Percentiles rank a stretch among this genome's conserved stretches.
Evolutionary conservation across 345 rosid species (phyloP).

Genomic region (Triadica sebifera): DNA sequence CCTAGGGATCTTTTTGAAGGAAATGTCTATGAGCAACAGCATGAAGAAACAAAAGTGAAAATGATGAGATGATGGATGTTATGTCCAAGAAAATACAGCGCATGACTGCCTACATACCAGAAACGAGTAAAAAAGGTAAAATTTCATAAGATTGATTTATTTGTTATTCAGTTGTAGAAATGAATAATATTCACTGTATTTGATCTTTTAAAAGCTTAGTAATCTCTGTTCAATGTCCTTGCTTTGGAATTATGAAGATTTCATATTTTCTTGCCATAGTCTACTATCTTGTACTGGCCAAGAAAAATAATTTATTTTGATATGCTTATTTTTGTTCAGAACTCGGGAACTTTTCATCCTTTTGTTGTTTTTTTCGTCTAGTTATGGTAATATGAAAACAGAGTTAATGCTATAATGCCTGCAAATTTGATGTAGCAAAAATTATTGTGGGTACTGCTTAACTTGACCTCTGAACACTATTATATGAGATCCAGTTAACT

Average conservation of each 20-base stretch:
- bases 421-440: neutral
- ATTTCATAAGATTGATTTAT: neutral
- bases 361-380: neutral
- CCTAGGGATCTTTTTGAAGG: constrained; percentile 20
- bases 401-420: neutral
- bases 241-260: constrained; percentile 4
- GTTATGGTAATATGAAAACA: neutral
- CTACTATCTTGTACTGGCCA: neutral
- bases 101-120: constrained; percentile 29
- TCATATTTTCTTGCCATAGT: neutral
- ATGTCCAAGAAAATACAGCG: constrained; percentile 33
- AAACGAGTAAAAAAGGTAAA: constrained; percentile 36
- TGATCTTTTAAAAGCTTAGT: neutral
- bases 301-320: neutral
- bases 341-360: neutral
- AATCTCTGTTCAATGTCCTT: neutral
- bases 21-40: constrained; percentile 18
- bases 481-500: neutral
- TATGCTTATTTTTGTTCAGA: neutral
- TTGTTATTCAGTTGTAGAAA: neutral
- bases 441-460: neutral
- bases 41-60: constrained; percentile 26
- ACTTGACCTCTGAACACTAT: neutral
- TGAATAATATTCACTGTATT: neutral
- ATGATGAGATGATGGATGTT: constrained; percentile 24